Conservation (phyloP, 2,329 filamentous ascomycete genomes). For the Phaeosphaeriaceae sp. region DNA sequence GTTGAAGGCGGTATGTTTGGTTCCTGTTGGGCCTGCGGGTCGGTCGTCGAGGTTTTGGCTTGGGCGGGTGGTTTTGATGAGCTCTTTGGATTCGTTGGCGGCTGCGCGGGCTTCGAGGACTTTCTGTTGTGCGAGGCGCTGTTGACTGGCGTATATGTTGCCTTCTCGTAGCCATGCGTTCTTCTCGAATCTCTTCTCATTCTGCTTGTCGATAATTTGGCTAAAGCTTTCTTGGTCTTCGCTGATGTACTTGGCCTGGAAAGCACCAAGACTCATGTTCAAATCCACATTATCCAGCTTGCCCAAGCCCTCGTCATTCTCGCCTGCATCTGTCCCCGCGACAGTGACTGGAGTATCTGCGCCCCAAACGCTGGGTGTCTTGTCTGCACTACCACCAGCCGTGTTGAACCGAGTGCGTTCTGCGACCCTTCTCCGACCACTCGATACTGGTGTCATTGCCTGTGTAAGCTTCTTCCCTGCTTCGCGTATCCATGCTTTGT, state of each 20-base stretch:
- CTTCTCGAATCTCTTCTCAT: conserved; percentile 81
- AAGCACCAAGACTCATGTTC: conserved; percentile 81
- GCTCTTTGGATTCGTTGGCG: conserved; percentile 23
- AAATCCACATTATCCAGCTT: conserved; percentile 69
- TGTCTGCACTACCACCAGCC: conserved; percentile 37
- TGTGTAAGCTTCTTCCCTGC: conserved; percentile 70
- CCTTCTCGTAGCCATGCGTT: conserved; percentile 88
- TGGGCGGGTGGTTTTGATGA: conserved; percentile 62
- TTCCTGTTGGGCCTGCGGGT: conserved; percentile 77
- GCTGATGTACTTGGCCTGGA: conserved; percentile 93
- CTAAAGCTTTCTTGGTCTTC: conserved; percentile 99
- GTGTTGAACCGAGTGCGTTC: conserved; percentile 30
- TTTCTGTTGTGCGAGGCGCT: conserved; percentile 72
- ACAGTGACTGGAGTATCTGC: conserved; percentile 76
- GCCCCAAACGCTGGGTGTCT: conserved; percentile 71
- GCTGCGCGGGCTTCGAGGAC: conserved; percentile 71
- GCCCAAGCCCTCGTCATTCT: conserved; percentile 42
- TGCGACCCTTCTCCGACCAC: conserved; percentile 48
- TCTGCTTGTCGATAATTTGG: conserved; percentile 88
- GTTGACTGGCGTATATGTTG: conserved; percentile 78
- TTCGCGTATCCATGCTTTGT: conserved; percentile 84
- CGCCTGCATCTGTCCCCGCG: conserved; percentile 43
- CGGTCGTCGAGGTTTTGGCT: conserved; percentile 71
- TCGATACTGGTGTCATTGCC: conserved; percentile 81
- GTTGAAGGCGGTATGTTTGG: conserved; percentile 78